Conservation (phyloP, 1,284 basidiomycete species). For the Cutaneotrichosporon sp. region DNA sequence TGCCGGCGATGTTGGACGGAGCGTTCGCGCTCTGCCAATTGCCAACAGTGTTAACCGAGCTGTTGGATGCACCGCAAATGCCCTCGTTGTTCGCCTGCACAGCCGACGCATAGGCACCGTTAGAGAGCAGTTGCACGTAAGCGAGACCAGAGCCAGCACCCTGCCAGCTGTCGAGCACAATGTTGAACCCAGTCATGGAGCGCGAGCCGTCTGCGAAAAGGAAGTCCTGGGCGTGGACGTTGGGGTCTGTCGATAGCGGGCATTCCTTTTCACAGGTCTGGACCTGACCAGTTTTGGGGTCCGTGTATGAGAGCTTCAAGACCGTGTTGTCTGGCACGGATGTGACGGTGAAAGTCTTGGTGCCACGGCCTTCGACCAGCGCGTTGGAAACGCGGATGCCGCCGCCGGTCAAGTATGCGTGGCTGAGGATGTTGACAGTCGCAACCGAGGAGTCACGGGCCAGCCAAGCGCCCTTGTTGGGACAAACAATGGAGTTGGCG, state of each 20-base stretch:
- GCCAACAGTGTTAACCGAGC: constrained; percentile 56
- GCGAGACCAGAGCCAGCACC: constrained; percentile 79
- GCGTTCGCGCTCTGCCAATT: constrained; percentile 63
- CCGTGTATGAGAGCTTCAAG: constrained; percentile 68
- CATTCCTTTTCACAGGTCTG: constrained; percentile 65
- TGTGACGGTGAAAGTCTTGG: constrained; percentile 75
- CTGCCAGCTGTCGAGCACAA: constrained; percentile 70
- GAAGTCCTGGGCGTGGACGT: constrained; percentile 60
- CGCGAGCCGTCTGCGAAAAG: constrained; percentile 65
- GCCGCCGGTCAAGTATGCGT: constrained; percentile 56
- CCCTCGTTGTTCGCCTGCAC: constrained; percentile 52
- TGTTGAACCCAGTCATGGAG: constrained; percentile 60
- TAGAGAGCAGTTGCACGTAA: constrained; percentile 81
- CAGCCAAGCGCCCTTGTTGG: constrained; percentile 71
- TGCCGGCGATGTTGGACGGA: constrained; percentile 70
- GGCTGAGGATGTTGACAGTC: constrained; percentile 69
- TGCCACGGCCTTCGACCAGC: constrained; percentile 70
- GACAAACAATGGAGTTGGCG: constrained; percentile 75
- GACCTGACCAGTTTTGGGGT: constrained; percentile 68
- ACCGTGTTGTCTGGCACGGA: constrained; percentile 84
- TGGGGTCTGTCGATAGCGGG: constrained; percentile 66
- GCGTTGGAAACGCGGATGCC: constrained; percentile 90
- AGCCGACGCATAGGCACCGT: constrained; percentile 54
- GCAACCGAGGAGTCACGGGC: constrained; percentile 65
- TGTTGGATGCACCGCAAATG: constrained; percentile 12